These are phyloP conservation scores for Stereocaulon alpinum DNA, from an alignment of 495 filamentous ascomycete species.

Conservation along the genomic window DNA sequence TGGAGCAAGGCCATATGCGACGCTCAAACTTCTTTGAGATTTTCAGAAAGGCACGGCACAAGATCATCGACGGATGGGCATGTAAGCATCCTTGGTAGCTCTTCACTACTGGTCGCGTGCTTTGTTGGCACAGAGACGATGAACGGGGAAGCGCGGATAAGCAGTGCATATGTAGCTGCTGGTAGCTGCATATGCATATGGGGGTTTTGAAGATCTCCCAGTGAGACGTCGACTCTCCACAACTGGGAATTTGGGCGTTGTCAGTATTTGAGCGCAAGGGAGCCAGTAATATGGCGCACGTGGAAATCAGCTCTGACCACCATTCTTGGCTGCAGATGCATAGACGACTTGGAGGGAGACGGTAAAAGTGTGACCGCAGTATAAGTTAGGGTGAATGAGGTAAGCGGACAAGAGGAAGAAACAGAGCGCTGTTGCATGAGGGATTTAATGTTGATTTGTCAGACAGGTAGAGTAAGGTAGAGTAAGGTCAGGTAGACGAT, in stretches of 20 bases:
- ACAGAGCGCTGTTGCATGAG: neutral
- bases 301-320: constrained; percentile 14
- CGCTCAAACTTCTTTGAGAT: too few relatives aligned
- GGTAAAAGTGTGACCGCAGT: neutral
- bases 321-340: neutral
- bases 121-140: constrained; percentile 6
- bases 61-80: neutral
- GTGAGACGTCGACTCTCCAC: neutral
- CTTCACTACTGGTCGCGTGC: neutral
- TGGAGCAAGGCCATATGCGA: too few relatives aligned
- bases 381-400: neutral
- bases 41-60: neutral
- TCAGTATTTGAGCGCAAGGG: neutral
- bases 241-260: neutral
- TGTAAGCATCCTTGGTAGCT: neutral
- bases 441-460: neutral
- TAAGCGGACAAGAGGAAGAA: neutral
- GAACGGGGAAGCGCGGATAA: constrained; percentile 3
- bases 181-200: constrained; percentile 11
- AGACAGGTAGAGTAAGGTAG: neutral
- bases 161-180: neutral
- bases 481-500: neutral
- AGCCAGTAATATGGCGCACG: constrained; percentile 1
- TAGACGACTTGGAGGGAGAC: neutral
- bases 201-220: neutral